Conservation (phyloP, 2,329 filamentous ascomycete genomes). For the Metarhizium album region DNA sequence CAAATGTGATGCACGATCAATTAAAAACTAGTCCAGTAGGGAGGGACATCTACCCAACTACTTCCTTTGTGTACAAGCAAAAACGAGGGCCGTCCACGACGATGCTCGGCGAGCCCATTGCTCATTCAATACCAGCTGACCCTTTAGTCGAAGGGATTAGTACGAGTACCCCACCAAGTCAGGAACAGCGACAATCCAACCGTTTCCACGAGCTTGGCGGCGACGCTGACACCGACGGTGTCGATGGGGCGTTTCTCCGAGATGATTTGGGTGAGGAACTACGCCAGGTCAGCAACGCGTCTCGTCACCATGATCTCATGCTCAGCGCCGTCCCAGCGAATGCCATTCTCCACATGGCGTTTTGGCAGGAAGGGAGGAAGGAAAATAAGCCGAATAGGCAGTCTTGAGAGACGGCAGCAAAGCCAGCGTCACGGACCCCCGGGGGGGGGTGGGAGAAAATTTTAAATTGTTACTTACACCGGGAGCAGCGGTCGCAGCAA, state of each 20-base stretch:
- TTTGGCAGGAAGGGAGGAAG: background rate
- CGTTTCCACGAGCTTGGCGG: slow-evolving; percentile 85
- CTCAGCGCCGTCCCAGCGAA: too few species aligned
- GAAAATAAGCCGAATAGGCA: too few species aligned
- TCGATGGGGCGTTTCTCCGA: slow-evolving; percentile 88
- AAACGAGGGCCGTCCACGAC: background rate
- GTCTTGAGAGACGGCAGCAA: too few species aligned
- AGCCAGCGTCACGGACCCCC: too few species aligned
- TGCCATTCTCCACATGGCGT: too few species aligned
- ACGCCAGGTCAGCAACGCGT: background rate
- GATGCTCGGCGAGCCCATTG: too few species aligned
- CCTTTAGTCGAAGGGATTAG: slow-evolving; percentile 73
- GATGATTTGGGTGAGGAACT: slow-evolving; percentile 81
- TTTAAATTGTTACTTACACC: slow-evolving; percentile 62
- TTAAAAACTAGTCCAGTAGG: too few species aligned
- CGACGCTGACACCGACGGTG: slow-evolving; percentile 73
- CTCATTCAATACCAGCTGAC: background rate
- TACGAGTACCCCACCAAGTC: slow-evolving; percentile 95
- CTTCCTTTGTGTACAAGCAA: background rate
- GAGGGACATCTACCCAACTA: background rate
- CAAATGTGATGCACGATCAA: too few species aligned
- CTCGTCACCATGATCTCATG: slow-evolving; percentile 1
- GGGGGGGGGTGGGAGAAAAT: too few species aligned
- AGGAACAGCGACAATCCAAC: slow-evolving; percentile 85
- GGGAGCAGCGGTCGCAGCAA: slow-evolving; percentile 81